Percentiles rank a stretch among this genome's conserved stretches.
These are phyloP conservation scores for Clonostachys rosea DNA, from an alignment of 2,329 filamentous ascomycete genomes.

Conservation along the genomic window DNA sequence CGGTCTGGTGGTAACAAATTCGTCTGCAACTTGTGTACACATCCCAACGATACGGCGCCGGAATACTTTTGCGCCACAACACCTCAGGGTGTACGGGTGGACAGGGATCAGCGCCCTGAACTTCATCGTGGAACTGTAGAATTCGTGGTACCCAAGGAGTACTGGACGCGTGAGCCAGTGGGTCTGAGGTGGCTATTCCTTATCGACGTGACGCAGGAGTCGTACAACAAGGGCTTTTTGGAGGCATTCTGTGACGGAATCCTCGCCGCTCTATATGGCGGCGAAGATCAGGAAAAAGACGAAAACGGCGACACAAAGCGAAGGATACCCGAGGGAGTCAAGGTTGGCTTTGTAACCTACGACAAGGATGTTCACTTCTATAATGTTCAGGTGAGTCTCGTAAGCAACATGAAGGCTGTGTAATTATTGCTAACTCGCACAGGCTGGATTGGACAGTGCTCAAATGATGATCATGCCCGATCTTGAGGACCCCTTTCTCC, in stretches of 20 bases:
- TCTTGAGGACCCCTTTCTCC: conserved; percentile 92
- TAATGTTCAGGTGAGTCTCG: conserved; percentile 71
- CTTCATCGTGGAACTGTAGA: conserved; percentile 90
- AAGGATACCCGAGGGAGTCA: conserved; percentile 71
- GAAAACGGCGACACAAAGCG: conserved; percentile 48
- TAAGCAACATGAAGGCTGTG: background rate
- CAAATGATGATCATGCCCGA: conserved; percentile 99
- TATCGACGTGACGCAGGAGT: conserved; percentile 89
- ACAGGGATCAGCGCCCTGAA: conserved; percentile 85
- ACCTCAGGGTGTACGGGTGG: conserved; percentile 79
- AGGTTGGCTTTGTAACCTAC: conserved; percentile 91
- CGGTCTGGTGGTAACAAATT: conserved; percentile 91
- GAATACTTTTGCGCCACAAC: conserved; percentile 94
- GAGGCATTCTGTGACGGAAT: conserved; percentile 90
- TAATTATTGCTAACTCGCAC: background rate
- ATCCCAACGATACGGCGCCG: conserved; percentile 87
- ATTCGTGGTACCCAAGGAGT: conserved; percentile 95
- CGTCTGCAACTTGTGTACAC: conserved; percentile 96
- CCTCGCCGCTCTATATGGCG: conserved; percentile 75
- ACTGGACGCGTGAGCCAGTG: conserved; percentile 93
- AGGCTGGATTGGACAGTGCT: conserved; percentile 75
- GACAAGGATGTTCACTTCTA: conserved; percentile 98
- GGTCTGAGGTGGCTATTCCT: conserved; percentile 85
- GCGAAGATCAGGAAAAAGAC: conserved; percentile 42
- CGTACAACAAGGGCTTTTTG: conserved; percentile 84